phyloP scores from a whole-genome alignment of 1,284 basidiomycete genomes.

The Pulchroboletus neoregius region DNA sequence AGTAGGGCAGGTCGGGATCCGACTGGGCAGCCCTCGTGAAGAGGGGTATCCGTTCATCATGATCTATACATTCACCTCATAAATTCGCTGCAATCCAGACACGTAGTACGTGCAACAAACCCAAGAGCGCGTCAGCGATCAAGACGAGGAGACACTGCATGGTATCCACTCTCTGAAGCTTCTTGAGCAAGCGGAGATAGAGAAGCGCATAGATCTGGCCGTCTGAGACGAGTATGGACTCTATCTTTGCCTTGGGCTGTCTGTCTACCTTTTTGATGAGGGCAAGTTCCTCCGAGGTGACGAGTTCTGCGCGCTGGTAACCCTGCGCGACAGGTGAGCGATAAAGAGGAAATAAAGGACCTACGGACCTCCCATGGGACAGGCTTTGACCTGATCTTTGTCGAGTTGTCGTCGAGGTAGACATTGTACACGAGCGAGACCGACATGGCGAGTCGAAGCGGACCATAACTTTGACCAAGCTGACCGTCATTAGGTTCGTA shows the following conservation, averaged over 20 bases:
- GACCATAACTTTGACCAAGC: too few relatives aligned
- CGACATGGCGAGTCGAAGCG: too few relatives aligned
- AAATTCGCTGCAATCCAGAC: background rate
- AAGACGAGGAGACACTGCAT: slow-evolving; percentile 91
- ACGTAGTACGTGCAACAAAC: slow-evolving; percentile 39
- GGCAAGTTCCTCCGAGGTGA: slow-evolving; percentile 86
- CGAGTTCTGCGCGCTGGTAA: slow-evolving; percentile 91
- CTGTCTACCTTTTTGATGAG: slow-evolving; percentile 89
- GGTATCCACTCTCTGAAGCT: slow-evolving; percentile 89
- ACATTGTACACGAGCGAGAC: slow-evolving; percentile 82
- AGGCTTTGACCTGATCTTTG: slow-evolving; percentile 85
- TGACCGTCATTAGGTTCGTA: too few relatives aligned
- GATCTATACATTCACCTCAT: slow-evolving; percentile 58
- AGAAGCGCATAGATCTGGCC: slow-evolving; percentile 82
- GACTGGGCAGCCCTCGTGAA: slow-evolving; percentile 58
- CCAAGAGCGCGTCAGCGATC: slow-evolving; percentile 85
- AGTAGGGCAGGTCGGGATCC: slow-evolving; percentile 81
- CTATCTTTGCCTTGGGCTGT: slow-evolving; percentile 69
- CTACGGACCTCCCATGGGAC: slow-evolving; percentile 90
- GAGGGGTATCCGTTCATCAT: slow-evolving; percentile 74
- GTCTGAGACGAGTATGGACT: slow-evolving; percentile 74
- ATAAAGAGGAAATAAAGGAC: too few relatives aligned
- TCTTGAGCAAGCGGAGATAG: slow-evolving; percentile 89
- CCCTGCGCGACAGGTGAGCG: slow-evolving; percentile 48
- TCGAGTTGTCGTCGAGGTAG: slow-evolving; percentile 84